phyloP scores from a whole-genome alignment of 2,329 filamentous ascomycete species.

The Paecilomyces sp. region DNA sequence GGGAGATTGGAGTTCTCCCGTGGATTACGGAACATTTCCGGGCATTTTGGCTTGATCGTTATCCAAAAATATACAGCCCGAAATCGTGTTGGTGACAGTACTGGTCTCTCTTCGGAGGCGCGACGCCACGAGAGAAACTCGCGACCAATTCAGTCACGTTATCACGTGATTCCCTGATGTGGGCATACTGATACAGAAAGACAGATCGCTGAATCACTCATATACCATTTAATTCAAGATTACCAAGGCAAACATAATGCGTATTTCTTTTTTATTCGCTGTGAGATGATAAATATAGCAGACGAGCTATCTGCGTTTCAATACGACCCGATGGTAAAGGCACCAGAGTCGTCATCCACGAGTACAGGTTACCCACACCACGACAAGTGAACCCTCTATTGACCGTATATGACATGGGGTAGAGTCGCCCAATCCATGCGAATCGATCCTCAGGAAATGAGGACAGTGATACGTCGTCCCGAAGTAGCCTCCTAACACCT shows the following conservation, averaged over 20 bases:
- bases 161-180: not conserved
- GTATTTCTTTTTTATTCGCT: not conserved
- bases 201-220: not conserved
- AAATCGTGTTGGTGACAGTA: constrained; percentile 2
- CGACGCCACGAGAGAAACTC: not conserved
- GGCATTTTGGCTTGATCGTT: not conserved
- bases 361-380: not conserved
- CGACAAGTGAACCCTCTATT: not conserved
- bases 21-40: constrained; percentile 4
- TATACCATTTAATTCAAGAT: not conserved
- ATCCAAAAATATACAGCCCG: constrained; percentile 8
- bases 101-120: not conserved
- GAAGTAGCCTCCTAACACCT: not conserved
- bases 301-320: not conserved
- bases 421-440: not conserved
- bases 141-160: not conserved
- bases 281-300: not conserved
- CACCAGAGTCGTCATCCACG: not conserved
- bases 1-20: not conserved
- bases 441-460: not conserved
- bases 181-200: not conserved
- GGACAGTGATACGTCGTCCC: not conserved
- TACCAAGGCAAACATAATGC: not conserved
- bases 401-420: not conserved
- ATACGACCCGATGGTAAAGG: not conserved